Base-by-base conservation (phyloP, 805 yeast species). In the Blastobotrys americana region DNA sequence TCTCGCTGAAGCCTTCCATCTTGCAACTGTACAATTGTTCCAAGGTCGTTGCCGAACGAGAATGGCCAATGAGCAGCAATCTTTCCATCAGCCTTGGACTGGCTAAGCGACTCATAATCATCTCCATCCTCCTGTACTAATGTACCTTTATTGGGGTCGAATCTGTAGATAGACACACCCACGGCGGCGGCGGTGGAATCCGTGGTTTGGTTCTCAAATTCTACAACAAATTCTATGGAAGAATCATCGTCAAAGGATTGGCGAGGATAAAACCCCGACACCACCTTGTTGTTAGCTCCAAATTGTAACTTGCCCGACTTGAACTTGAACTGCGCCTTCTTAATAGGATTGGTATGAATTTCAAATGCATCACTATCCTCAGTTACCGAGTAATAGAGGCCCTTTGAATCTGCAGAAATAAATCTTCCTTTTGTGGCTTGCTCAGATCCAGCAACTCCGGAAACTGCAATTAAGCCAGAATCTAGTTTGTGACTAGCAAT, bases 71-170 rank as follows among this genome's bases (percentile, higher is more conserved):
- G 43, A 3, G 25, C 44, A 35, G 22, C 23, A 27, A 8, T 21
- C 42, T 15, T n/a, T 18, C n/a, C 35, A 17, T n/a, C 41, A 2
- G 41, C 41, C 33, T 27, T 42, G 25, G 22, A 31, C n/a, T n/a
- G n/a, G n/a, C n/a, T n/a, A 22, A 34, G 40, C 13, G 36, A 19
- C 21, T 18, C 27, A 39, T 22, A 20, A 9, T 13, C 25, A 34
- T 23, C 42, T n/a, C 5, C 34, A 10, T 19, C 10, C 13, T 13
- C 37, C n/a, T 25, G 34, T n/a, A 22, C 43, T 8, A 19, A 22
- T 2, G 38, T 25, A 13, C 4, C 21, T 22, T 19, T 9, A 15
- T 8, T 25, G 13, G 31, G 8, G 31, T 25, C 31, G 13, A 25
- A 8, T 25, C 31, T 8, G 31, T 25, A 25, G 10, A 25, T 13